Percentiles rank a stretch among this genome's conserved stretches.
These are phyloP conservation scores for Ophiognomonia clavigignenti-juglandacearum DNA, from an alignment of 2,329 filamentous ascomycete genomes.

Conservation along the genomic window DNA sequence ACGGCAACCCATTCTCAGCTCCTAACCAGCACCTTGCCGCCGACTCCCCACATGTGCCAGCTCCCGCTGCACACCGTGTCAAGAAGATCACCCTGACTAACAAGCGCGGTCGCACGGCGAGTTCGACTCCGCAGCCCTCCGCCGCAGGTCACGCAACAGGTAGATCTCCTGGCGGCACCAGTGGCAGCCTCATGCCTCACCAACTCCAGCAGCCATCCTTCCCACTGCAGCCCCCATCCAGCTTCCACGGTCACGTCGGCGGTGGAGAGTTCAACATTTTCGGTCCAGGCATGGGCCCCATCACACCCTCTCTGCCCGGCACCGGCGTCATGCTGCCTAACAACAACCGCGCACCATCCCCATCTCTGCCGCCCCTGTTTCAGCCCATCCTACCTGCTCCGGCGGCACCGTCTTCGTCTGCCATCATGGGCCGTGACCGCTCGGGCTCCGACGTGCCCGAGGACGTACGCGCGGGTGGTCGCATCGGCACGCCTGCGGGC, in stretches of 20 bases:
- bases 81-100: slow-evolving; percentile 11
- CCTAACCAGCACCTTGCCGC: slow-evolving; percentile 10
- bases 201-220: not conserved
- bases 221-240: slow-evolving; percentile 12
- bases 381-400: slow-evolving; percentile 3
- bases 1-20: slow-evolving; percentile 16
- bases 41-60: slow-evolving; percentile 8
- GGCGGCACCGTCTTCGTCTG: not conserved
- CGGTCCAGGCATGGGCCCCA: slow-evolving; percentile 1
- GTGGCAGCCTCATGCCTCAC: slow-evolving; percentile 1
- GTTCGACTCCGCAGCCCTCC: slow-evolving; percentile 9
- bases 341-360: slow-evolving; percentile 6
- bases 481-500: slow-evolving; percentile 18
- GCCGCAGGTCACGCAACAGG: slow-evolving; percentile 10
- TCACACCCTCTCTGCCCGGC: slow-evolving; percentile 3
- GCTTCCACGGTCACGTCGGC: slow-evolving; percentile 12
- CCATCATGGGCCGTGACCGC: not conserved
- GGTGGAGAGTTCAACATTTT: slow-evolving; percentile 10
- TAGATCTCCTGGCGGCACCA: too few species aligned
- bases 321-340: slow-evolving; percentile 9
- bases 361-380: slow-evolving; percentile 13
- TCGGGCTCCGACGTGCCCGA: slow-evolving; percentile 27
- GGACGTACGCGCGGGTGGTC: too few species aligned
- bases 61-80: slow-evolving; percentile 9
- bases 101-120: slow-evolving; percentile 10